A percentile compares a stretch with the other conserved stretches of the same genome.
Evolutionary conservation across 1,139 yeast genomes (phyloP).

Genomic region (Spathaspora sp.): DNA sequence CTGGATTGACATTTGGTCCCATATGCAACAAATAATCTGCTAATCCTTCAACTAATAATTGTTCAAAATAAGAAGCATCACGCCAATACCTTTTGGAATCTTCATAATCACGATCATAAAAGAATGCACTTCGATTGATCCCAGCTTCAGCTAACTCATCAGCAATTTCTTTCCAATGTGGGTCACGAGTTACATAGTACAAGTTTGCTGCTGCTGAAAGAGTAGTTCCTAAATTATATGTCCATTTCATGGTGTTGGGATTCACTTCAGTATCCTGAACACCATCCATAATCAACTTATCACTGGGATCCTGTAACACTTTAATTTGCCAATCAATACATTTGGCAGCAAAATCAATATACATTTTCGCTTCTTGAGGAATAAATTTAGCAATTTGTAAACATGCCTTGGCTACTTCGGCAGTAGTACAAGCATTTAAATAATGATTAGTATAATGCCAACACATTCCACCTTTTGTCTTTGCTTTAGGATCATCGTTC

Average conservation of each 20-base stretch:
- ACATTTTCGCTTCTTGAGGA: conserved; percentile 43
- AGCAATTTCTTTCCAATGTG: conserved; percentile 57
- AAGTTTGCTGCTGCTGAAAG: conserved; percentile 55
- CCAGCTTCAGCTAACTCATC: conserved; percentile 61
- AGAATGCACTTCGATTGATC: conserved; percentile 53
- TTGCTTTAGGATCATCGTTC: conserved; percentile 44
- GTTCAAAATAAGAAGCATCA: conserved; percentile 64
- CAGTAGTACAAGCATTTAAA: conserved; percentile 66
- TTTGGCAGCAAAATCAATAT: conserved; percentile 52
- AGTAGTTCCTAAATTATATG: conserved; percentile 72
- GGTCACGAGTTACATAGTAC: conserved; percentile 52
- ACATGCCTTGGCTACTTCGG: conserved; percentile 69
- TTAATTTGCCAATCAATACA: conserved; percentile 57
- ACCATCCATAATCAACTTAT: conserved; percentile 64
- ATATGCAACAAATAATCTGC: conserved; percentile 61
- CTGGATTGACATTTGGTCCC: conserved; percentile 45
- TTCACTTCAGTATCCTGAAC: conserved; percentile 48
- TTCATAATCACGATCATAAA: conserved; percentile 67
- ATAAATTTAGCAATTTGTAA: conserved; percentile 57
- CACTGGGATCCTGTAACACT: conserved; percentile 52
- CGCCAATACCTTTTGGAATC: conserved; percentile 61
- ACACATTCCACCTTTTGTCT: conserved; percentile 57
- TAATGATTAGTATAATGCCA: conserved; percentile 68
- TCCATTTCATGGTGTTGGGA: conserved; percentile 56
- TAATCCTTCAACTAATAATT: conserved; percentile 64